Conservation (phyloP, 2,329 filamentous ascomycete species). For the Aspergillus fumigatiaffinis region DNA sequence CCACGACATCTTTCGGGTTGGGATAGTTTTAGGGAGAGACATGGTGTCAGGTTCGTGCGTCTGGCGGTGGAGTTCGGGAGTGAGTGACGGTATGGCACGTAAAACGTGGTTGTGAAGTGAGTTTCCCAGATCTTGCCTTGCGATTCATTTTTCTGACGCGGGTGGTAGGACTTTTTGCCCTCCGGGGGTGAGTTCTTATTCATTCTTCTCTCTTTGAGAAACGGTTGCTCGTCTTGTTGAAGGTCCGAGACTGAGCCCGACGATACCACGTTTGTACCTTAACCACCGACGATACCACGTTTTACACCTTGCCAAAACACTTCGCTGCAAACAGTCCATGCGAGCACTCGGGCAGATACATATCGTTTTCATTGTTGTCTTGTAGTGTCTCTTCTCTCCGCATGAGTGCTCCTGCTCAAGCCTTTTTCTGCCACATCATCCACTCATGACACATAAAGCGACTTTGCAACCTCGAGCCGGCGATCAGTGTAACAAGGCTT, state of each 20-base stretch:
- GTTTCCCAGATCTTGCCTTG: neutral
- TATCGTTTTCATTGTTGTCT: neutral
- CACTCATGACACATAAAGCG: too few relatives aligned
- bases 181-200: neutral
- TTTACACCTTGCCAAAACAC: neutral
- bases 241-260: neutral
- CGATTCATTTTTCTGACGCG: neutral
- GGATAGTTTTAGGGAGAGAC: neutral
- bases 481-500: neutral
- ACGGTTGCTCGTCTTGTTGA: neutral
- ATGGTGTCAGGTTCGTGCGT: neutral
- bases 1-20: neutral
- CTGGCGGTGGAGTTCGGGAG: conserved; percentile 2
- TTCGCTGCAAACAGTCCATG: neutral
- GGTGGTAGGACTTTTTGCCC: neutral
- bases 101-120: neutral
- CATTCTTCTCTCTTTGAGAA: neutral
- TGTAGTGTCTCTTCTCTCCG: neutral
- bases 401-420: neutral
- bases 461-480: neutral
- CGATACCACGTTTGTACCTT: neutral
- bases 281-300: neutral
- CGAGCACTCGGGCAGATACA: neutral
- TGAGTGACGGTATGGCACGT: conserved; percentile 1
- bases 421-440: neutral